These are phyloP conservation scores for Poa pratensis DNA, from an alignment of 176 grass and related monocot genomes.

Conservation along the genomic window DNA sequence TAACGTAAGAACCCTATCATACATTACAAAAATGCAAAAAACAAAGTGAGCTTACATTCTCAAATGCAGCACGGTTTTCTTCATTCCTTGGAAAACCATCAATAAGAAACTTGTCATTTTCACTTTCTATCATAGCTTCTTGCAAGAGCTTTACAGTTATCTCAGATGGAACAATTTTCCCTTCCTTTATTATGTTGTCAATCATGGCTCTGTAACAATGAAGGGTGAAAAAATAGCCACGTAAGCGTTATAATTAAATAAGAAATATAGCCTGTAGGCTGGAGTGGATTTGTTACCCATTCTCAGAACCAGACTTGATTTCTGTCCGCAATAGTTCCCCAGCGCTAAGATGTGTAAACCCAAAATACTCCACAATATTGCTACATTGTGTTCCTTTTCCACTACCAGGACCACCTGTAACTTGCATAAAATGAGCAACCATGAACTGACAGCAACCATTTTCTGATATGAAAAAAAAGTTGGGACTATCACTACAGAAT, in stretches of 20 bases:
- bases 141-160: constrained; percentile 65
- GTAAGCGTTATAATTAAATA: neutral
- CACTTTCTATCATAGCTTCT: constrained; percentile 59
- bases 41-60: constrained; percentile 47
- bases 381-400: constrained; percentile 65
- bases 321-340: constrained; percentile 63
- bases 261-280: neutral
- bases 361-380: constrained; percentile 64
- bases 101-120: constrained; percentile 66
- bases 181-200: constrained; percentile 68
- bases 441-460: constrained; percentile 6
- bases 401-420: constrained; percentile 63
- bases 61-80: constrained; percentile 69
- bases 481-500: constrained; percentile 13
- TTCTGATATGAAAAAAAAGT: neutral
- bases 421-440: constrained; percentile 16
- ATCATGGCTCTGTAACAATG: constrained; percentile 60
- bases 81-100: constrained; percentile 75
- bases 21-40: neutral
- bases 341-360: constrained; percentile 64
- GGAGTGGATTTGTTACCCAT: constrained; percentile 46
- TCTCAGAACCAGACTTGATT: constrained; percentile 65
- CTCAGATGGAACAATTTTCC: constrained; percentile 74
- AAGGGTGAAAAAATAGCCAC: constrained; percentile 1
- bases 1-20: neutral